These are phyloP conservation scores for Pyrus hybrid DNA, from an alignment of 331 rosid species.

Conservation along the genomic window DNA sequence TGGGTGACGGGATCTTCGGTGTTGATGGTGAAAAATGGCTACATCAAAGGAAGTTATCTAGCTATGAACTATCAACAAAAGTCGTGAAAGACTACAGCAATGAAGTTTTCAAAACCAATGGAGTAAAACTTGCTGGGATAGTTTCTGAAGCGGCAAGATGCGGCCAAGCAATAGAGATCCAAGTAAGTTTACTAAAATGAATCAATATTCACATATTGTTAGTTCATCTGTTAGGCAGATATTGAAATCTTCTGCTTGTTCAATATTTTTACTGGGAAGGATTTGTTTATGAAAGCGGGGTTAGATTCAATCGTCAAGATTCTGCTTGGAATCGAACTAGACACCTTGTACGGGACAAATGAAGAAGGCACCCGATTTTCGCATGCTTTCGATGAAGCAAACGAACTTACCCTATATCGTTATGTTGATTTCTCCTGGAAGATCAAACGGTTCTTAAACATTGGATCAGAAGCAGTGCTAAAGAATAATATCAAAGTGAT, in stretches of 20 bases:
- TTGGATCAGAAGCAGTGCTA: slow-evolving; percentile 10
- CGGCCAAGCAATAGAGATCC: not conserved
- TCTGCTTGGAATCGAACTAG: slow-evolving; percentile 15
- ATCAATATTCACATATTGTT: not conserved
- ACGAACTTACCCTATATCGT: not conserved
- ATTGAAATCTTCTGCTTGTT: not conserved
- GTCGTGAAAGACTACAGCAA: not conserved
- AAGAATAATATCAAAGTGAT: not conserved
- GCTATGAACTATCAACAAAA: slow-evolving; percentile 10
- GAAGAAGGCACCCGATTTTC: slow-evolving; percentile 4
- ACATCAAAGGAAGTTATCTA: slow-evolving; percentile 6
- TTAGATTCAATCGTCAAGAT: slow-evolving; percentile 10
- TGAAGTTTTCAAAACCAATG: not conserved
- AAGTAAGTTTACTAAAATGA: not conserved
- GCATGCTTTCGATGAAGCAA: slow-evolving; percentile 10
- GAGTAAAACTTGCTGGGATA: not conserved
- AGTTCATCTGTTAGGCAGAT: not conserved
- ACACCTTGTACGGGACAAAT: slow-evolving; percentile 7
- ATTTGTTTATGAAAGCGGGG: slow-evolving; percentile 4
- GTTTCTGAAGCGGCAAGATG: not conserved
- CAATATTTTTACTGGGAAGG: not conserved
- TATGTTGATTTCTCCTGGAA: not conserved
- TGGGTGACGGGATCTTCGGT: slow-evolving; percentile 12
- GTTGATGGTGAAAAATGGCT: slow-evolving; percentile 16
- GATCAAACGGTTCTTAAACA: slow-evolving; percentile 6